These are phyloP conservation scores for Withania somnifera DNA, from an alignment of 305 asterid species.

Conservation along the genomic window DNA sequence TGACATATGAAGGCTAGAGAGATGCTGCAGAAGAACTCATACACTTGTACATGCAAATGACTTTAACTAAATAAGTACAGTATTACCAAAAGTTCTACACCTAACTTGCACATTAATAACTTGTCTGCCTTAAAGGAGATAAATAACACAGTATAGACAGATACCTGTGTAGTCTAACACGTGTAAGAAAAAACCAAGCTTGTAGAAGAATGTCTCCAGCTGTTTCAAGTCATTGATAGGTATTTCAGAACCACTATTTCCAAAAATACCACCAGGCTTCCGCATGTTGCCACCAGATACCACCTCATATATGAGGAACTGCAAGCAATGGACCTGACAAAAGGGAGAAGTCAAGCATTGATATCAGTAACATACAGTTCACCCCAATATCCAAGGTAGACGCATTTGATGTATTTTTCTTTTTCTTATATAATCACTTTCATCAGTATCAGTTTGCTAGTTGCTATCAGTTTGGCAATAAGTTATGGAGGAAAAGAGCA, in stretches of 20 bases:
- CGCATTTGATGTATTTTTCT: neutral
- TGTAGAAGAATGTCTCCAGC: slow-evolving; percentile 93
- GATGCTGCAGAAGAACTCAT: neutral
- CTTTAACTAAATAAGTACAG: neutral
- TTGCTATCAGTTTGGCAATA: neutral
- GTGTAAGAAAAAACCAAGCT: slow-evolving; percentile 96
- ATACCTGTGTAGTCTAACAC: slow-evolving; percentile 86
- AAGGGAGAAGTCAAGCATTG: slow-evolving; percentile 5
- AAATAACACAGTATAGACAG: neutral
- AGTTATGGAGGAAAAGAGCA: neutral
- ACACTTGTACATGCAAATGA: neutral
- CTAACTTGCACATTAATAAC: neutral
- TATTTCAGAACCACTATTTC: slow-evolving; percentile 90
- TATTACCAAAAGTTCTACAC: neutral
- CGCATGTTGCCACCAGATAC: slow-evolving; percentile 99
- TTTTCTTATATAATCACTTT: neutral
- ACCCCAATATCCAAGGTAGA: neutral
- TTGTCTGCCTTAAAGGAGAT: neutral
- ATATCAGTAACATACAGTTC: neutral
- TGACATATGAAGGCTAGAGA: neutral
- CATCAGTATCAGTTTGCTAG: neutral
- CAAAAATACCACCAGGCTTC: slow-evolving; percentile 96
- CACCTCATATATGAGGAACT: slow-evolving; percentile 95
- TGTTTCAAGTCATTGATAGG: slow-evolving; percentile 91
- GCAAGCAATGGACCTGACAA: slow-evolving; percentile 85